Evolutionary conservation across 805 yeast genomes (phyloP).

Genomic region (Yarrowia keelungensis): DNA sequence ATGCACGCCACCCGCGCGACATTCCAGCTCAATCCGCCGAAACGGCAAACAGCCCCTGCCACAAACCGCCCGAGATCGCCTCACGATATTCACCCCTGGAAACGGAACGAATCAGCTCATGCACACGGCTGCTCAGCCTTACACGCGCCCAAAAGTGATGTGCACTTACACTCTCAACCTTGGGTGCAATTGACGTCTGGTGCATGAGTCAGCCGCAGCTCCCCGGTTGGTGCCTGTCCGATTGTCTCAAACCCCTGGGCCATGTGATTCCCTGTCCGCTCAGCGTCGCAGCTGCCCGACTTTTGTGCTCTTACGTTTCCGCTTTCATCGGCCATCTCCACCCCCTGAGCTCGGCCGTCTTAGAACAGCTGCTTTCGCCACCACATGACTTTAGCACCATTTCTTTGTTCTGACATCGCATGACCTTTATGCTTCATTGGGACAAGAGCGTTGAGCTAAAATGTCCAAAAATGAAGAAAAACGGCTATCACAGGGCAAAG

Average conservation of each 20-base stretch:
- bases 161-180: slow-evolving; percentile 13
- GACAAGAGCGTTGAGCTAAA: slow-evolving; percentile 35
- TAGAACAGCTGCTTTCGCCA: slow-evolving; percentile 2
- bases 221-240: background rate
- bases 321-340: no score
- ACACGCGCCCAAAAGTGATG: slow-evolving; percentile 4
- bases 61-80: background rate
- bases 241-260: background rate
- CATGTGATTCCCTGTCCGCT: background rate
- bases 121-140: slow-evolving; percentile 36
- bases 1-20: slow-evolving; percentile 1
- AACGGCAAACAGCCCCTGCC: background rate
- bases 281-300: background rate
- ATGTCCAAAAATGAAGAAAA: slow-evolving; percentile 11
- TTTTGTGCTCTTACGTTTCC: background rate
- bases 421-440: slow-evolving; percentile 32
- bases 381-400: slow-evolving; percentile 10
- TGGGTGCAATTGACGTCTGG: slow-evolving; percentile 8
- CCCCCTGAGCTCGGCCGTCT: background rate
- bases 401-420: slow-evolving; percentile 28
- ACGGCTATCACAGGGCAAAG: slow-evolving; percentile 30
- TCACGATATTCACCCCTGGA: background rate
- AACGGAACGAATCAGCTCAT: slow-evolving; percentile 13
- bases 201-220: slow-evolving; percentile 35
- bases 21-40: background rate